Evolutionary conservation across 176 grass and related monocot species (phyloP), one percentile per base, ranked within the genome.

Genomic region (Pharus latifolius): DNA sequence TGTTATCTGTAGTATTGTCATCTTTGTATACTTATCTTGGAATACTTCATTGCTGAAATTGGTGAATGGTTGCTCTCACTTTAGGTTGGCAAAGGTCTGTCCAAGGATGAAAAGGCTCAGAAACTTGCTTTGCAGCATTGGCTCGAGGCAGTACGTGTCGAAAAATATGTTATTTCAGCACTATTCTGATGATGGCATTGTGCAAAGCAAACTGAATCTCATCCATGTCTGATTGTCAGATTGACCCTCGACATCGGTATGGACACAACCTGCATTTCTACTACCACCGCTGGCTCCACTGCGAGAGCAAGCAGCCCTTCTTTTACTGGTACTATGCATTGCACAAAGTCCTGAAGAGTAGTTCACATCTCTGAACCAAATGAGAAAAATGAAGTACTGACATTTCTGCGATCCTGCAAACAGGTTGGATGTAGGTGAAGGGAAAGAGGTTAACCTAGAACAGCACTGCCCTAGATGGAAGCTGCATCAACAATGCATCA

Each of bases 21-120:
- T 10, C 45, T 53, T 52, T 61, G 56, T 53, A 27, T 18, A 53
- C n/a, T 72, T 37, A 35, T 32, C 4, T 23, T 73, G 49, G 48
- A 38, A 56, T 55, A 22, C 28, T 66, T 38, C 28, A 72, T 65
- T 69, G 33, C 53, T 73, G 40, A 73, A 68, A 70, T 47, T 12
- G 13, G 18, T 47, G 13, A 28, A 52, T 64, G 30, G 18, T 65
- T 55, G 30, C 51, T 54, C 7, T 76, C 30, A 20, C 19, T 84
- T 76, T 75, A 96, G 91, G 91, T 96, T 56, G 91, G 91, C 30
- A 96, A 96, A 85, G 91, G 84, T 63, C 65, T 96, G 22, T 91
- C 84, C 16, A 91, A 87, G 65, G 81, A 96, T 74, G 91, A 91
- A 49, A 96, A 96, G 34, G 91, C 91, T 64, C 80, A 81, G 57